phyloP scores from a whole-genome alignment of 352 stramenopile genomes.

The Phytophthora vignae region DNA sequence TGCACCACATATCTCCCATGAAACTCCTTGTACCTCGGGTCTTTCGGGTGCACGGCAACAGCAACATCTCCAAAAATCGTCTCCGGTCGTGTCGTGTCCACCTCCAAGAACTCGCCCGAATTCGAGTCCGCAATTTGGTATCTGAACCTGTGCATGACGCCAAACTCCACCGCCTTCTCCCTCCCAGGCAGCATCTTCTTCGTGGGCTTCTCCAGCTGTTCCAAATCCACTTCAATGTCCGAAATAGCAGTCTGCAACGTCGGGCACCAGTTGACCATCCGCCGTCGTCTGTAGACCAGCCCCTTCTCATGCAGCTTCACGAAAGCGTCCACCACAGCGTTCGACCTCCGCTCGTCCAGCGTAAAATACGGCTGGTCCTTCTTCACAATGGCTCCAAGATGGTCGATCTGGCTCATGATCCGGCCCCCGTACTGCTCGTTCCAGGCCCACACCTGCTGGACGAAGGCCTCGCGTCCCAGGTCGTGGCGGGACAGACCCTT shows the following conservation, averaged over 20 bases:
- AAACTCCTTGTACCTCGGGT: constrained; percentile 94
- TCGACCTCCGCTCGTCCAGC: constrained; percentile 95
- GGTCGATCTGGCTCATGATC: constrained; percentile 96
- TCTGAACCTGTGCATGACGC: constrained; percentile 83
- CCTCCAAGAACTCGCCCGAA: constrained; percentile 74
- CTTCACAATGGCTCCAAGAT: constrained; percentile 96
- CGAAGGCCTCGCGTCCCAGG: constrained; percentile 97
- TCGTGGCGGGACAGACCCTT: constrained; percentile 92
- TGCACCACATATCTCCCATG: constrained; percentile 97
- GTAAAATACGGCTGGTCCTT: constrained; percentile 98
- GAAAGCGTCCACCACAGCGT: constrained; percentile 73
- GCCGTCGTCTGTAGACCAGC: constrained; percentile 95
- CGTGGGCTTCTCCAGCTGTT: constrained; percentile 95
- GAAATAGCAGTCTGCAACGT: constrained; percentile 96
- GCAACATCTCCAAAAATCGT: constrained; percentile 99
- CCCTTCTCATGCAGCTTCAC: constrained; percentile 96
- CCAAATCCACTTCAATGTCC: constrained; percentile 98
- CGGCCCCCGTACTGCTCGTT: constrained; percentile 97
- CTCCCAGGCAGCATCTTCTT: constrained; percentile 81
- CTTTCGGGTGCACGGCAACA: constrained; percentile 97
- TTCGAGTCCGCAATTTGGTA: constrained; percentile 75
- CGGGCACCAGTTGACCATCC: constrained; percentile 98
- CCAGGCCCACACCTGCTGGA: constrained; percentile 98
- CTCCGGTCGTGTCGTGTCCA: constrained; percentile 98
- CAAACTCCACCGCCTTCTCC: constrained; percentile 77